Percentiles rank a stretch among this genome's conserved stretches.
Evolutionary conservation across 139 green algal genomes (phyloP).

Genomic region (Spirogloea muscicola): DNA sequence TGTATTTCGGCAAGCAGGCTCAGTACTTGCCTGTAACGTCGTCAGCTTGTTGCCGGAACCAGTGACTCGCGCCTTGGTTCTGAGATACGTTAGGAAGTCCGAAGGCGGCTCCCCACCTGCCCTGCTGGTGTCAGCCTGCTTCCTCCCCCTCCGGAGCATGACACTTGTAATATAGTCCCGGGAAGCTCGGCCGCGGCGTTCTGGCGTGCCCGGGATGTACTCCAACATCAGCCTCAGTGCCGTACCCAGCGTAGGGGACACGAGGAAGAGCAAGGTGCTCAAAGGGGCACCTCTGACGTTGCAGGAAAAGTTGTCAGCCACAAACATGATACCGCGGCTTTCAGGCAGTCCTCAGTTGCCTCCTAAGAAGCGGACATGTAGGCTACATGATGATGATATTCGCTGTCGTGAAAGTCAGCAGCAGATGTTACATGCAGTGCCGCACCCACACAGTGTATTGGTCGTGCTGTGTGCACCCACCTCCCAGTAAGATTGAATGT

Average conservation of each 20-base stretch:
- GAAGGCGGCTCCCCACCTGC: neutral
- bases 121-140: neutral
- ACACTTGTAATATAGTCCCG: neutral
- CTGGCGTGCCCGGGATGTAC: neutral
- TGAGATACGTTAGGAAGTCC: constrained; percentile 3
- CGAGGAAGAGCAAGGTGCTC: neutral
- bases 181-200: neutral
- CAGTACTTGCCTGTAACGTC: too few relatives aligned
- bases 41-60: neutral
- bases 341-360: too few relatives aligned
- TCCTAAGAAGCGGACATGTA: neutral
- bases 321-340: too few relatives aligned
- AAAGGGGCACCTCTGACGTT: neutral
- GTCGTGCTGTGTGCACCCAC: neutral
- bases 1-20: too few relatives aligned
- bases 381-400: neutral
- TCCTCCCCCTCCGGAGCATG: neutral
- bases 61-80: neutral
- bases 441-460: neutral
- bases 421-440: neutral
- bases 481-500: neutral
- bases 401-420: neutral
- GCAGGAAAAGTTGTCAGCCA: too few relatives aligned
- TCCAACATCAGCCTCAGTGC: neutral
- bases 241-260: neutral